phyloP scores from a whole-genome alignment of 2,329 filamentous ascomycete genomes.

The Stachybotrys chlorohalonatus region DNA sequence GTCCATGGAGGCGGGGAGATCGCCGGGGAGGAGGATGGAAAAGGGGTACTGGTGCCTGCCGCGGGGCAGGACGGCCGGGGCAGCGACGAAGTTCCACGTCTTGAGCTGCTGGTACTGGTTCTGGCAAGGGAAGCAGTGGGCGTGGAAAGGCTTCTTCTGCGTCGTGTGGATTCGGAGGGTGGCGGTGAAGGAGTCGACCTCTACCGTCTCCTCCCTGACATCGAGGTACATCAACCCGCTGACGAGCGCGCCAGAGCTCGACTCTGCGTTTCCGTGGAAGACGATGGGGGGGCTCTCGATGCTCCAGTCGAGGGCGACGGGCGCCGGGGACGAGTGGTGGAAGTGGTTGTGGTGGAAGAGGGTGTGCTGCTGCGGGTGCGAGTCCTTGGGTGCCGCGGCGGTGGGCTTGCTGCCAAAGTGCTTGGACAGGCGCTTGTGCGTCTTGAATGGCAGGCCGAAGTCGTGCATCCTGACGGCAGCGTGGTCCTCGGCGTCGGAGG shows the following conservation, averaged over 20 bases:
- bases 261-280: slow-evolving; percentile 65
- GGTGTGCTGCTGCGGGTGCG: slow-evolving; percentile 30
- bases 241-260: slow-evolving; percentile 75
- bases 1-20: slow-evolving; percentile 77
- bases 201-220: slow-evolving; percentile 56
- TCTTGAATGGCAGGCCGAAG: slow-evolving; percentile 26
- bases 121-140: slow-evolving; percentile 70
- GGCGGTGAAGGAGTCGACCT: slow-evolving; percentile 67
- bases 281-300: slow-evolving; percentile 85
- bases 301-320: slow-evolving; percentile 40
- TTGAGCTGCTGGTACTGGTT: slow-evolving; percentile 65
- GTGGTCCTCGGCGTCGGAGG: slow-evolving; percentile 25
- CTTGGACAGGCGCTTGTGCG: slow-evolving; percentile 32
- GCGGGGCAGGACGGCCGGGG: slow-evolving; percentile 39
- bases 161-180: slow-evolving; percentile 59
- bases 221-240: slow-evolving; percentile 73
- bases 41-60: slow-evolving; percentile 75
- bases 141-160: slow-evolving; percentile 74
- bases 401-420: slow-evolving; percentile 24
- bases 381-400: slow-evolving; percentile 3
- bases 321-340: slow-evolving; percentile 15
- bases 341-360: not conserved
- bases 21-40: slow-evolving; percentile 74
- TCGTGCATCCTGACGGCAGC: slow-evolving; percentile 28
- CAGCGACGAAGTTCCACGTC: slow-evolving; percentile 67